A percentile compares a stretch with the other conserved stretches of the same genome.
phyloP scores from a whole-genome alignment of 495 filamentous ascomycete species.

The Penicillium soppii region DNA sequence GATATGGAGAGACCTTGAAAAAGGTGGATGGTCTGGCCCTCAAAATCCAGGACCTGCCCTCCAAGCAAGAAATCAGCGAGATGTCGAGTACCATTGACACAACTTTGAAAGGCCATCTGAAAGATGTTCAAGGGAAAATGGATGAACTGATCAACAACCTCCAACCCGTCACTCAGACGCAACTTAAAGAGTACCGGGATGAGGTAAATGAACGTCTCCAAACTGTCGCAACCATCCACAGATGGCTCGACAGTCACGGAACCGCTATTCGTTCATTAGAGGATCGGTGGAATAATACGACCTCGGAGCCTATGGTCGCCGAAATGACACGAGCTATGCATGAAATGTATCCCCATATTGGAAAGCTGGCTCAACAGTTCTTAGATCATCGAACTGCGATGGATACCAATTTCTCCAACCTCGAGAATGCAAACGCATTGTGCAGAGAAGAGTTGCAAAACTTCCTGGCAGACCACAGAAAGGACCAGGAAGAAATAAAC shows the following conservation, averaged over 20 bases:
- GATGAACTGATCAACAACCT: too few relatives aligned
- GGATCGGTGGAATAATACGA: constrained; percentile 34
- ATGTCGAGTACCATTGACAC: background rate
- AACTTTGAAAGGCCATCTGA: background rate
- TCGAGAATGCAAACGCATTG: too few relatives aligned
- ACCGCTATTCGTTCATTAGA: constrained; percentile 39
- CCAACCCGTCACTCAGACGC: too few relatives aligned
- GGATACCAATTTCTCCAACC: too few relatives aligned
- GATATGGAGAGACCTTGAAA: background rate
- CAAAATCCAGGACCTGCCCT: background rate
- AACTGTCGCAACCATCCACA: background rate
- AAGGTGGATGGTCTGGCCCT: background rate
- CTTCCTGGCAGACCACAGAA: background rate
- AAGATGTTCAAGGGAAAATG: too few relatives aligned
- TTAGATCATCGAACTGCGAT: too few relatives aligned
- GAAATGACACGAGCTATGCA: constrained; percentile 36
- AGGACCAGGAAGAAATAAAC: background rate
- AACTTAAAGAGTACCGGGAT: too few relatives aligned
- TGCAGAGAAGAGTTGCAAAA: too few relatives aligned
- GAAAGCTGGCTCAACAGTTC: too few relatives aligned
- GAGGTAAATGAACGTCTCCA: too few relatives aligned
- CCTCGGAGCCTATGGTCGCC: constrained; percentile 30
- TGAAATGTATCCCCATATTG: constrained; percentile 34
- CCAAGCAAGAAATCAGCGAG: too few relatives aligned
- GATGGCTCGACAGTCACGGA: constrained; percentile 12